These are phyloP conservation scores for Parastagonospora nodorum DNA, from an alignment of 2,329 filamentous ascomycete genomes.

Conservation along the genomic window DNA sequence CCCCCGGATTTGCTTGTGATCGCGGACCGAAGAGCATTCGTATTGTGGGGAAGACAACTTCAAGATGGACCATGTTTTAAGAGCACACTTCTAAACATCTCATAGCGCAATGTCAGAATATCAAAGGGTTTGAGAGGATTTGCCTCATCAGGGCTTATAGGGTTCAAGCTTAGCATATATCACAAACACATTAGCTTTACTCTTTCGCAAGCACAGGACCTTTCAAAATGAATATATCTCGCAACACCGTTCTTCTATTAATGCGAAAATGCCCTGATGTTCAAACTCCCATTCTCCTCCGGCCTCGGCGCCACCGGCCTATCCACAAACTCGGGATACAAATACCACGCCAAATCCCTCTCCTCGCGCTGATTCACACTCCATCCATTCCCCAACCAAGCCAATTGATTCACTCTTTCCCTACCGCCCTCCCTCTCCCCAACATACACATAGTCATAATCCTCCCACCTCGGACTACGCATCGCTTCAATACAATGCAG, in stretches of 20 bases:
- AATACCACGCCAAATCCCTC: conserved; percentile 49
- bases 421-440: conserved; percentile 17
- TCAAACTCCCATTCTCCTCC: conserved; percentile 46
- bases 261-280: conserved; percentile 45
- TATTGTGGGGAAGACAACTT: too few relatives aligned
- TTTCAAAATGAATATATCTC: not conserved
- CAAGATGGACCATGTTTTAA: too few relatives aligned
- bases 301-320: conserved; percentile 40
- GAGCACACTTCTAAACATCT: too few relatives aligned
- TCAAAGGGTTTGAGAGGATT: too few relatives aligned
- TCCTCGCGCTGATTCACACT: conserved; percentile 31
- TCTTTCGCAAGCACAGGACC: too few relatives aligned
- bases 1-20: conserved; percentile 8
- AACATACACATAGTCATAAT: conserved; percentile 38
- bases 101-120: too few relatives aligned
- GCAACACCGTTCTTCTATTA: conserved; percentile 12
- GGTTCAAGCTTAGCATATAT: too few relatives aligned
- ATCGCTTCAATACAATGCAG: conserved; percentile 40
- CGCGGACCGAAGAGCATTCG: too few relatives aligned
- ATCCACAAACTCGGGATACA: conserved; percentile 48
- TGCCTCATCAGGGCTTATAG: too few relatives aligned
- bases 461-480: conserved; percentile 43
- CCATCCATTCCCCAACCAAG: conserved; percentile 43
- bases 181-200: too few relatives aligned
- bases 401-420: conserved; percentile 32